Evolutionary conservation across 345 rosid genomes (phyloP).

Genomic region (Eucalyptus pauciflora): DNA sequence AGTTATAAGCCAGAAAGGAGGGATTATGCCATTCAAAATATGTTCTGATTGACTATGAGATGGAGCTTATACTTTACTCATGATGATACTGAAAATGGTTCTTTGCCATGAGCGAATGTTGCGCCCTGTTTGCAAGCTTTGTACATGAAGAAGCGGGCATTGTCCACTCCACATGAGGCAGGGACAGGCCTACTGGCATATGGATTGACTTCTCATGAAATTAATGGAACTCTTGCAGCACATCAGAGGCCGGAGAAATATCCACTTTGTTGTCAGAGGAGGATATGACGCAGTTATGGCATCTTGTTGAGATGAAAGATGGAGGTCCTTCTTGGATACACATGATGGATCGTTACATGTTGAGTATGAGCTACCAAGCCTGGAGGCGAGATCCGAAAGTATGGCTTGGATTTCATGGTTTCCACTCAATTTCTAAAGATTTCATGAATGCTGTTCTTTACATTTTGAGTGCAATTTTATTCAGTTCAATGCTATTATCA

Average conservation of each 20-base stretch:
- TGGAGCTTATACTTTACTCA: neutral
- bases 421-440: neutral
- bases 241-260: conserved; percentile 14
- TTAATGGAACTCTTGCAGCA: conserved; percentile 1
- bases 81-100: neutral
- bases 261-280: conserved; percentile 39
- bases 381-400: conserved; percentile 73
- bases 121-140: neutral
- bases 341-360: conserved; percentile 63
- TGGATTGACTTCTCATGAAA: neutral
- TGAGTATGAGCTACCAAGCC: conserved; percentile 62
- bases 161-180: neutral
- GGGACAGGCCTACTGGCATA: neutral
- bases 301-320: conserved; percentile 59
- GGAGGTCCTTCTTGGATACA: conserved; percentile 65
- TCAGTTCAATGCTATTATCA: neutral
- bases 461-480: neutral
- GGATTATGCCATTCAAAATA: neutral
- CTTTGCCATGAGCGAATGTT: neutral
- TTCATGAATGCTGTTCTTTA: neutral
- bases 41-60: neutral
- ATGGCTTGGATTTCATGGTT: neutral
- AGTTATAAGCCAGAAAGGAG: neutral
- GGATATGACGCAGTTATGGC: conserved; percentile 51
- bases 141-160: neutral